A percentile compares a stretch with the other conserved stretches of the same genome.
Conservation (phyloP, 1,284 basidiomycete species). For the Ganoderma lingzhi region DNA sequence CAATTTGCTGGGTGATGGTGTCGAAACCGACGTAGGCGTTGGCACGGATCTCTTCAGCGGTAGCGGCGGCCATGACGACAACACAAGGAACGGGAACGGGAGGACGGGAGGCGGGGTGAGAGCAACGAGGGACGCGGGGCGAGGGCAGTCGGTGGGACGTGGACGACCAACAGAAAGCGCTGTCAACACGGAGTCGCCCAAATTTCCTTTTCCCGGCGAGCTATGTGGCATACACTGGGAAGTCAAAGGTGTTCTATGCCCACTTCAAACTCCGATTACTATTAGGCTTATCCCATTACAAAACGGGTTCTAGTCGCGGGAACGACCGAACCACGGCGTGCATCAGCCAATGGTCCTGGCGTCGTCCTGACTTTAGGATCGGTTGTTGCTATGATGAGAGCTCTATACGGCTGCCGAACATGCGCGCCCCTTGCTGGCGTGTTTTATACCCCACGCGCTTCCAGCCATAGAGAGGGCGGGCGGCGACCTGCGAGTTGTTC, state of each 20-base stretch:
- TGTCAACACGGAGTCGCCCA: conserved; percentile 26
- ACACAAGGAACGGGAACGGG: conserved; percentile 16
- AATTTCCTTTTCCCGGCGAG: conserved; percentile 19
- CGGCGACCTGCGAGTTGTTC: not conserved
- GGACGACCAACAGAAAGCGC: conserved; percentile 29
- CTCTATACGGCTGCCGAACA: not conserved
- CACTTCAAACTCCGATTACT: conserved; percentile 25
- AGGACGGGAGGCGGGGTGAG: conserved; percentile 12
- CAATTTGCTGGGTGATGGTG: conserved; percentile 97
- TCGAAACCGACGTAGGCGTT: conserved; percentile 94
- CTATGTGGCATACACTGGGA: conserved; percentile 14
- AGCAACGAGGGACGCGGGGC: conserved; percentile 7
- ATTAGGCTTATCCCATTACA: not conserved
- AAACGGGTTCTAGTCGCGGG: conserved; percentile 3
- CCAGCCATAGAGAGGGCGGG: not conserved
- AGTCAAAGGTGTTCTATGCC: conserved; percentile 23
- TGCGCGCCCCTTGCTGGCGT: not conserved
- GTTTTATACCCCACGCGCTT: not conserved
- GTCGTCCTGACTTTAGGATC: not conserved
- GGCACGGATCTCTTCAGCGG: conserved; percentile 83
- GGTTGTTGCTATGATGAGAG: conserved; percentile 10
- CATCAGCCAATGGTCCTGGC: not conserved
- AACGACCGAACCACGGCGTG: not conserved
- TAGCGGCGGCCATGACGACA: conserved; percentile 48
- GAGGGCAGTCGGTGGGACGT: conserved; percentile 23